Evolutionary conservation across 305 asterid genomes (phyloP), one percentile per base, ranked within the genome.

Genomic region (Solanum aculeatissimum): DNA sequence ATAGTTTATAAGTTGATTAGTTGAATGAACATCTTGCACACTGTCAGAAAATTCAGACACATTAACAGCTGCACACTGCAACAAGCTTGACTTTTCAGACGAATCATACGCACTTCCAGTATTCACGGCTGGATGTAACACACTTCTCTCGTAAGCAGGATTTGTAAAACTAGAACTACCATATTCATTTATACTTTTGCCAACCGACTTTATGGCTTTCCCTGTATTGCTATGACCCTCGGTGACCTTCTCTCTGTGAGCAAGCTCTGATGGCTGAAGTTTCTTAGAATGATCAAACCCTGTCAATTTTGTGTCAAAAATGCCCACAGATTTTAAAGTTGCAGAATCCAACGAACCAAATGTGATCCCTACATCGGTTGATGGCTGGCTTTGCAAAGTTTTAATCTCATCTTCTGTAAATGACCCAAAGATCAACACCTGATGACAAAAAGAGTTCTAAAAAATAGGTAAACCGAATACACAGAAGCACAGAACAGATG

Each of bases 401-500:
- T 86, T 93, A 90, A 91, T 84, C 91, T 94, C 98, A 60, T 94
- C 97, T 87, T 93, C 96, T 18, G 98, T 92, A 88, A 94, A 94
- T 83, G 98, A 93, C 84, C 98, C 98, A 90, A 93, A 94, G 84
- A 91, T 88, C 83, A 94, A 79, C 91, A 91, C 91, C 98, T 94
- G 91, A 87, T 32, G 60, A 70, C 85, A 85, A 75, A 35, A 85
- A 78, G 47, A 74, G 32, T 53, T 27, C 4, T 60, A 25, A 55
- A 83, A 63, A 11, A 78, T 54, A 83, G 40, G 83, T 60, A 43
- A 54, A 40, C 65, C 63, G 45, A 29, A 10, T 63, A 87, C 72
- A 40, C 40, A 77, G 38, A 55, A 71, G 21, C 25, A 65, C 54
- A 79, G 80, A 80, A 79, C 72, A 62, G 57, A 83, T 21, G 80